Base-by-base conservation (phyloP, 2,329 filamentous ascomycete genomes). In the Coniochaeta sp. region DNA sequence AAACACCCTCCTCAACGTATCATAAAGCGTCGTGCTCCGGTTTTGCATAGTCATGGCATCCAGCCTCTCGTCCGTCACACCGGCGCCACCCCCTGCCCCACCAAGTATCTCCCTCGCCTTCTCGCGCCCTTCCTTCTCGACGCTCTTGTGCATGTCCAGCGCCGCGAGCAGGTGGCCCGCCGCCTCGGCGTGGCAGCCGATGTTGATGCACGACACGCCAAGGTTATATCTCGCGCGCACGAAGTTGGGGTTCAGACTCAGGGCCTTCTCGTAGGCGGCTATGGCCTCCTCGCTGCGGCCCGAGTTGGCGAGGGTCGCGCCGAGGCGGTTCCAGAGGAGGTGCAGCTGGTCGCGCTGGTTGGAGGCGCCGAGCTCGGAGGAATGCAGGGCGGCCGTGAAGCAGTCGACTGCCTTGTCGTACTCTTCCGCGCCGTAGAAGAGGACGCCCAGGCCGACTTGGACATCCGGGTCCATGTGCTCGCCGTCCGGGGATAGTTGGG, bases 341-440 rank as follows among this genome's bases (percentile, higher is more conserved):
- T 97, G 94, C 1, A 96, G 76, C 70, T 96, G 91, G 62, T 87
- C 85, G 61, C 85, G 83, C 56, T 89, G 85, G 71, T 96, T 97
- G 54, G 85, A 87, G 9, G 83, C 82, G 53, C 94, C 94, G 31
- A 85, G 80, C 69, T 96, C 91, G 1, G 89, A 90, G 22, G 84
- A 89, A 53, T 89, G 88, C 22, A 99, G 82, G 1, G 95, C 92
- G 1, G 92, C 86, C 52, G 87, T 88, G 80, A 99, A 99, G 76
- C 95, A 99, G 74, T 99, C 94, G 32, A 99, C 92, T 0, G 94
- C 94, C 74, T 99, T 99, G 66, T 94, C 89, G 73, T 96, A 97
- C 65, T 97, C 92, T 70, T 99, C 94, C 27, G 89, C 91, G 49
- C 92, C 94, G 71, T 99, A 99, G 74, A 99, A 97, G 14, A 99